Base-by-base conservation (phyloP, 2,329 filamentous ascomycete genomes). In the Trichocomaceae sp. region DNA sequence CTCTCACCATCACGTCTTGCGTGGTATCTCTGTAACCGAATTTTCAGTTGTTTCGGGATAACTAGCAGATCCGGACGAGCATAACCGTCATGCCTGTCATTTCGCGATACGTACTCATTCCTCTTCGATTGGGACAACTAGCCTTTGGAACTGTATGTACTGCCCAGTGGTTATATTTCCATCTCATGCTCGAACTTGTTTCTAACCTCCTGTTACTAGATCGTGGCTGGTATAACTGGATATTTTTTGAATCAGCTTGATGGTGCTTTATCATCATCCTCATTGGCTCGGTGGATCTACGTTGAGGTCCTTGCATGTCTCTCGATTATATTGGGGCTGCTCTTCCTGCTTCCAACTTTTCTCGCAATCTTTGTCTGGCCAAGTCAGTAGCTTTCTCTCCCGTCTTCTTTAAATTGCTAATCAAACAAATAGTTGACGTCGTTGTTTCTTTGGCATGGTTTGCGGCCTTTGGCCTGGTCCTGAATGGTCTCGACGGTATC, bases 301-400 rank as follows among this genome's bases (percentile, higher is more conserved):
- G 82, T 86, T 44, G 81, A 87, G 64, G 81, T 88, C n/a, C 78
- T 90, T 35, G 84, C 87, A 2, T 83, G 78, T 19, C 64, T 91
- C 17, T 82, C 84, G 15, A 82, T 90, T 54, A 68, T 91, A 39
- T 74, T 88, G n/a, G 77, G 81, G 5, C 71, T 91, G 23, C 67
- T 91, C 58, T 88, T 86, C 81, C 76, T 90, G 23, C 76, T 91
- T 39, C 88, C 88, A 2, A 87, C 88, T 65, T 80, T 82, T 2
- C 74, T 75, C 48, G 79, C 77, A 47, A 88, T 90, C 69, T 77
- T 83, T 58, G 79, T 85, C 69, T 91, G 85, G 79, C 85, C 84
- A 0, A 57, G 71, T 74, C 44, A 3, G 70, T 26, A 66, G 60
- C n/a, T 39, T n/a, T 9, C 39, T n/a, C 8, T 20, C 10, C 29